Base-by-base conservation (phyloP, 345 rosid genomes). In the Moringa oleifera region DNA sequence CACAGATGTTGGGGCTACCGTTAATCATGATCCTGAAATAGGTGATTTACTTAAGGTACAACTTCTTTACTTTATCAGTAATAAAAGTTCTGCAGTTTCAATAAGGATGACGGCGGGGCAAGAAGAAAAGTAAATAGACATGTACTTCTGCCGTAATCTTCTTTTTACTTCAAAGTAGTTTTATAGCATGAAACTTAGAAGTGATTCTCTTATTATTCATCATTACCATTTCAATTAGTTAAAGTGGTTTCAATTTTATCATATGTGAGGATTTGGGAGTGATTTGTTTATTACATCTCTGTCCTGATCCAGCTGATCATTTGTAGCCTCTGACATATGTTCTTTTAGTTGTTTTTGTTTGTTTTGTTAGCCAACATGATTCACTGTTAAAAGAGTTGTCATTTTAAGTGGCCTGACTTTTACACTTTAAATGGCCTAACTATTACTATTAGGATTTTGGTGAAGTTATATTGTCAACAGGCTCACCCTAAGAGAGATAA, bases 21-120 rank as follows among this genome's bases (percentile, higher is more conserved):
- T 84, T 51, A 89, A 84, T 74, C 77, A 77, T 75, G 96, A 84
- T 74, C 76, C 84, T 51, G 93, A 83, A 22, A 80, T 89, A n/a
- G 87, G 89, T 65, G 89, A 86, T 70, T 76, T 84, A 50, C 71
- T 89, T 63, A 86, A 89, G 90, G 92, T 89, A 79, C 15, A 41
- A 10, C 55, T 62, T 46, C 64, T 18, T 31, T 20, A 16, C 47
- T 41, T 5, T 1, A 41, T 41, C 16, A 41, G 47, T 41, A 41
- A 41, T 41, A 16, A 41, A 41, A 41, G 6, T 15, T 41, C 1
- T 41, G 12, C 12, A 41, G 47, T 41, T 16, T 4, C 12, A 3
- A 7, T 41, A 11, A 7, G 1, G 47, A 41, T 5, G 47, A 1
- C 3, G 33, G 47, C 1, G 47, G 17, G 47, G 47, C 9, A 41